Percentiles rank a stretch among this genome's conserved stretches.
Conservation (phyloP, 257 asterid genomes). For the Nicotiana noctiflora region DNA sequence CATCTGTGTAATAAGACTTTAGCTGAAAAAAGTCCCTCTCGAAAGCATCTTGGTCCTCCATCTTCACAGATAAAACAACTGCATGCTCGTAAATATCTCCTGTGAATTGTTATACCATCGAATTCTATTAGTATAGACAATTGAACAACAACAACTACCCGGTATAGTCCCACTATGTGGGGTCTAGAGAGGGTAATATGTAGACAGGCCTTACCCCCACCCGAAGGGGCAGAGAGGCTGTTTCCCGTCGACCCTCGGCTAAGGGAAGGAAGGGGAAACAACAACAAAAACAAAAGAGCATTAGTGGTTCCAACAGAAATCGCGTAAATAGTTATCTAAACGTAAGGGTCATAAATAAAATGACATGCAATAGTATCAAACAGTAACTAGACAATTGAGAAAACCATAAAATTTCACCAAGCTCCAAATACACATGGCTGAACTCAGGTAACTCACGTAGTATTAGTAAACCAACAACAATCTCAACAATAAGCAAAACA, state of each 20-base stretch:
- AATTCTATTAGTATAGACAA: background rate
- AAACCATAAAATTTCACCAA: background rate
- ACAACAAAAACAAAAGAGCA: too few species aligned
- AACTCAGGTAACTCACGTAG: background rate
- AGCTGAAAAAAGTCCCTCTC: slow-evolving; percentile 94
- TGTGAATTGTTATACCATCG: slow-evolving; percentile 18
- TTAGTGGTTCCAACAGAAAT: too few species aligned
- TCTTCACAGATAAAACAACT: slow-evolving; percentile 76
- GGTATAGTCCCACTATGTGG: too few species aligned
- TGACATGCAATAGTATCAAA: too few species aligned
- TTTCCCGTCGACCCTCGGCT: too few species aligned
- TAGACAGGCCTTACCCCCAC: too few species aligned
- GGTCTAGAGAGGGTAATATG: too few species aligned
- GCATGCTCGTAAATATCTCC: slow-evolving; percentile 97
- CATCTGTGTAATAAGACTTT: slow-evolving; percentile 91
- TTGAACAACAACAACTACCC: too few species aligned
- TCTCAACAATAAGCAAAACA: background rate
- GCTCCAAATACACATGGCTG: background rate
- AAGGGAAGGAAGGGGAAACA: too few species aligned
- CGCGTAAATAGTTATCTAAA: too few species aligned
- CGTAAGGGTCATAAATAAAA: too few species aligned
- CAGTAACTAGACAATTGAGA: background rate
- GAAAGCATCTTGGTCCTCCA: slow-evolving; percentile 84
- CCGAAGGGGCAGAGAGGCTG: too few species aligned
- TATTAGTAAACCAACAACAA: background rate